phyloP scores from a whole-genome alignment of 306 rosid species.

The Castanea sativa region DNA sequence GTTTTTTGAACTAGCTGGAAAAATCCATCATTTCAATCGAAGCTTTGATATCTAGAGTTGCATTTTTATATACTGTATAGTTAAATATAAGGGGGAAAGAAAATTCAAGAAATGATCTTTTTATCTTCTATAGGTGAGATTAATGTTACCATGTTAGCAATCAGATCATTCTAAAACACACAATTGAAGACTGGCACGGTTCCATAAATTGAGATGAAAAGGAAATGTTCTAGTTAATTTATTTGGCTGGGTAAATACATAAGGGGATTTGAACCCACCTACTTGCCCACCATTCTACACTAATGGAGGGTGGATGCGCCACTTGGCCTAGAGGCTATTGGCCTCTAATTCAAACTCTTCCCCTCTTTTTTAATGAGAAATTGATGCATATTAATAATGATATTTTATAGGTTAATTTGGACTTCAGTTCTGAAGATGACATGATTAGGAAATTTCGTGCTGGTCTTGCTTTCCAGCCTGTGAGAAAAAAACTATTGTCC shows the following conservation, averaged over 20 bases:
- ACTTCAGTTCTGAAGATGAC: conserved; percentile 90
- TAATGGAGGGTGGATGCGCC: too few relatives aligned
- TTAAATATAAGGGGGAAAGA: not conserved
- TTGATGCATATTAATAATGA: conserved; percentile 12
- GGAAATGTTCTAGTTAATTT: conserved; percentile 2
- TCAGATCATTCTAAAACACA: conserved; percentile 2
- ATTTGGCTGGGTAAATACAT: too few relatives aligned
- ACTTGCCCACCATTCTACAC: too few relatives aligned
- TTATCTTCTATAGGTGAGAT: conserved; percentile 48
- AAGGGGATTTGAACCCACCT: too few relatives aligned
- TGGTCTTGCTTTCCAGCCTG: conserved; percentile 95
- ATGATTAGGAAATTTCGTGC: conserved; percentile 94
- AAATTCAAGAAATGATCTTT: not conserved
- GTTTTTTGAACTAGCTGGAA: not conserved
- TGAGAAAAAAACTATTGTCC: conserved; percentile 45
- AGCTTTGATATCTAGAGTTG: not conserved
- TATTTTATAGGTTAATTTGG: conserved; percentile 80
- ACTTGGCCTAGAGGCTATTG: too few relatives aligned
- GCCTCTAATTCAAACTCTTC: not conserved
- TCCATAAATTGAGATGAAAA: conserved; percentile 19
- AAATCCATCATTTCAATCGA: not conserved
- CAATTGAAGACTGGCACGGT: not conserved
- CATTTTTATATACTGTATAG: not conserved
- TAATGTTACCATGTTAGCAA: conserved; percentile 3
- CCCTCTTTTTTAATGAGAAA: conserved; percentile 11